These are phyloP conservation scores for Carex scoparia DNA, from an alignment of 176 grass and related monocot species.

Conservation along the genomic window DNA sequence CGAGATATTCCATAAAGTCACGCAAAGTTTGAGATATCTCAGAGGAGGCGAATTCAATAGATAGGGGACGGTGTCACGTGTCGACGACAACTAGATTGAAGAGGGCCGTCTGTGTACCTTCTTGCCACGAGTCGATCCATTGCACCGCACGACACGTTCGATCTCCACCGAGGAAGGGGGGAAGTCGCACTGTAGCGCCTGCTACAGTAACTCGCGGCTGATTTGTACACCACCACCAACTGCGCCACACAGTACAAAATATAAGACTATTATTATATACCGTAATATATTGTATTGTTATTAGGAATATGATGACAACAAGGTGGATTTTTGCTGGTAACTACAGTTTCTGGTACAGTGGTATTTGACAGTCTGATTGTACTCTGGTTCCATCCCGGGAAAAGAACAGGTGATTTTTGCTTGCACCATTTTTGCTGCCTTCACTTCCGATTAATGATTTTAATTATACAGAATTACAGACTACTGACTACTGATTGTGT, in stretches of 20 bases:
- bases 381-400: background rate
- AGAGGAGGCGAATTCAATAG: too few species aligned
- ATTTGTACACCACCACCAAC: background rate
- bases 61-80: background rate
- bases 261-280: background rate
- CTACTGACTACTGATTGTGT: background rate
- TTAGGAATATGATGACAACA: background rate
- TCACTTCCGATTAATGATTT: too few species aligned
- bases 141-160: constrained; percentile 26
- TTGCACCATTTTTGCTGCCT: too few species aligned
- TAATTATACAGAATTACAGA: too few species aligned
- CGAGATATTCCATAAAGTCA: too few species aligned
- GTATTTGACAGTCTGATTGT: background rate
- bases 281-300: background rate
- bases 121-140: constrained; percentile 8
- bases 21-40: too few species aligned
- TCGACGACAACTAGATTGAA: constrained; percentile 13
- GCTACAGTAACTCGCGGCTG: constrained; percentile 19
- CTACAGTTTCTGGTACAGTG: background rate
- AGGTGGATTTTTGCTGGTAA: background rate
- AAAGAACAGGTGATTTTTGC: background rate
- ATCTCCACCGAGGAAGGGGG: constrained; percentile 38
- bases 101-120: background rate
- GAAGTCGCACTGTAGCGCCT: background rate
- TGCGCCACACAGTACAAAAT: background rate